These are phyloP conservation scores for Syncephalis plumigaleata DNA, from an alignment of 371 early-diverging fungal species.

Conservation along the genomic window DNA sequence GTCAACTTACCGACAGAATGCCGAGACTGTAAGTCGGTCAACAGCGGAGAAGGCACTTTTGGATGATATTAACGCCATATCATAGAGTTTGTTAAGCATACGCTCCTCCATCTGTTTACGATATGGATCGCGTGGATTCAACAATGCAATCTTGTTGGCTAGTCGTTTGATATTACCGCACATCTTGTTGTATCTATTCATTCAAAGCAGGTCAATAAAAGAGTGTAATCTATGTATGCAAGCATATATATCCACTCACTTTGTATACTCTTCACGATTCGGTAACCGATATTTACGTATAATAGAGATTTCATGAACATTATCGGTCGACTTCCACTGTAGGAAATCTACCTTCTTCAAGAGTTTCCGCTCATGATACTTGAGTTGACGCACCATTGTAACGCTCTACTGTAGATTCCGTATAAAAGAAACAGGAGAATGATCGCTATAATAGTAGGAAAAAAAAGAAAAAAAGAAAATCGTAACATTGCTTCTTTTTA, in stretches of 20 bases:
- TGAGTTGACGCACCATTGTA: constrained; percentile 59
- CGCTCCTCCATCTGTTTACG: constrained; percentile 60
- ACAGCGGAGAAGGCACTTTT: constrained; percentile 75
- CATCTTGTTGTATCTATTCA: constrained; percentile 85
- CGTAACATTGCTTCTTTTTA: no score
- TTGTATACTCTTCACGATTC: constrained; percentile 90
- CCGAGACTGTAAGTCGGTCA: constrained; percentile 79
- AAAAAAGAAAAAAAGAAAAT: no score
- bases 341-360: constrained; percentile 97
- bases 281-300: constrained; percentile 84
- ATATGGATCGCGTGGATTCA: constrained; percentile 82
- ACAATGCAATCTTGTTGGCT: constrained; percentile 72
- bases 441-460: no score
- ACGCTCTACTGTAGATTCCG: neutral
- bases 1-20: constrained; percentile 63
- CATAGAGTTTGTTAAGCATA: constrained; percentile 79
- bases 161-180: constrained; percentile 78
- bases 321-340: constrained; percentile 91
- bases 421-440: no score
- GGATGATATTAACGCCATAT: constrained; percentile 76
- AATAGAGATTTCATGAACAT: constrained; percentile 78
- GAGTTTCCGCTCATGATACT: constrained; percentile 96
- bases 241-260: constrained; percentile 39
- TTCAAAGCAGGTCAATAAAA: no score
- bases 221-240: no score